phyloP scores from a whole-genome alignment of 2,329 filamentous ascomycete species.

The Aspergillus brunneoviolaceus region DNA sequence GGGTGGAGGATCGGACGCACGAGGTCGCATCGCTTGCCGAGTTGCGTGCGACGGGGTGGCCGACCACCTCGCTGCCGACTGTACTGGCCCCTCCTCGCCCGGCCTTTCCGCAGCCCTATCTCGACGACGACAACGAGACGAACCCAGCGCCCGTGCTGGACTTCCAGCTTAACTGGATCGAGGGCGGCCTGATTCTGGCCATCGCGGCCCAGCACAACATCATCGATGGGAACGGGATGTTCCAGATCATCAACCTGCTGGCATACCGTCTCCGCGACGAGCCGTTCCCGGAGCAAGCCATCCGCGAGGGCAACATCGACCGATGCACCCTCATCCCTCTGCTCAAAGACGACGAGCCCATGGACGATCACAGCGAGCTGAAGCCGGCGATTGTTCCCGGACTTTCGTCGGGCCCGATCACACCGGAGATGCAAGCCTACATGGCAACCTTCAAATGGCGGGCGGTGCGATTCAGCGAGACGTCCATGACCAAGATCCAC shows the following conservation, averaged over 20 bases:
- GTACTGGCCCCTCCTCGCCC: conserved; percentile 27
- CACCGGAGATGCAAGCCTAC: neutral
- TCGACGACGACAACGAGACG: conserved; percentile 10
- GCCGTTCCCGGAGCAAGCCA: neutral
- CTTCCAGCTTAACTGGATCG: conserved; percentile 27
- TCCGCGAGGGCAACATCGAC: conserved; percentile 20
- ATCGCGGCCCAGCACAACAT: conserved; percentile 28
- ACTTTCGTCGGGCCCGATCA: neutral
- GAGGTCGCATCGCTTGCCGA: conserved; percentile 2
- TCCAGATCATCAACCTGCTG: conserved; percentile 21
- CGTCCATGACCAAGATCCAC: conserved; percentile 5
- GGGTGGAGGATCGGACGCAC: conserved; percentile 12
- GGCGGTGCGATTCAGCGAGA: conserved; percentile 9
- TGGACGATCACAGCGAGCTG: conserved; percentile 18
- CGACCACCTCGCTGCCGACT: conserved; percentile 33
- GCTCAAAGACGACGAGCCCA: conserved; percentile 8
- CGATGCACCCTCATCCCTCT: conserved; percentile 18
- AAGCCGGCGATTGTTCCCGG: neutral
- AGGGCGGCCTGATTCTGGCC: conserved; percentile 25
- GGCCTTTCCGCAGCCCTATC: conserved; percentile 29
- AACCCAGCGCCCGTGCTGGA: conserved; percentile 20
- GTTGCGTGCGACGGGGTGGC: conserved; percentile 17
- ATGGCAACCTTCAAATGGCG: conserved; percentile 14
- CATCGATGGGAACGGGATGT: conserved; percentile 23
- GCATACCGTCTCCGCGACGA: conserved; percentile 1